Base-by-base conservation (phyloP, 2,329 filamentous ascomycete species). In the Pleomassaria siparia region DNA sequence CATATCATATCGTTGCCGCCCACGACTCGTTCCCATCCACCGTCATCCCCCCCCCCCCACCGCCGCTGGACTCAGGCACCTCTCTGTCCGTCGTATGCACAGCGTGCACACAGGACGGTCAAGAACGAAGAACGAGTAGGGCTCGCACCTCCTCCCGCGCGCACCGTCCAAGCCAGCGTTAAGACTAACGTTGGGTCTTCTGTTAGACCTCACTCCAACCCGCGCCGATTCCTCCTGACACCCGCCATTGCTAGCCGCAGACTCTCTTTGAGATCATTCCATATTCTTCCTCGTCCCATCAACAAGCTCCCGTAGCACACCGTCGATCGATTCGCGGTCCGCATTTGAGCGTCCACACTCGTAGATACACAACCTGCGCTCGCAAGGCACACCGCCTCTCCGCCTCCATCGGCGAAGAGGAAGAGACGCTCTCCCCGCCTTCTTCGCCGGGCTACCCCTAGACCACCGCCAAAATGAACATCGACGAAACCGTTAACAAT, bases 401-500 rank as follows among this genome's bases (percentile, higher is more conserved):
- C 53, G 49, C 55, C 52, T 47, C 54, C 40, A 49, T 56, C 58
- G 59, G 62, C 60, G 56, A 55, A 64, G 58, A 58, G 55, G 56
- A 55, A 64, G 58, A 58, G 55, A 49, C 49, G 47, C 54, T 43
- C 40, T 54, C 18, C 30, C 44, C 54, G 56, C 54, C 47, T 58
- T 60, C 58, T 57, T 59, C 56, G 55, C 56, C 56, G 51, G 46
- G 41, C 18, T n/a, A 30, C 40, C 37, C 28, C 46, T 50, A 40
- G 45, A 47, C 53, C 43, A 33, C 54, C 58, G 67, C 71, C 72
- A 76, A 59, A 68, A 84, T 84, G 80, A 77, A 76, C 68, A 76
- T 82, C 70, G 81, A 85, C 67, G 79, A 83, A 60, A 78, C 83
- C 56, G 80, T 85, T 74, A 84, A 84, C 74, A 88, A 90, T 73